A percentile compares a stretch with the other conserved stretches of the same genome.
phyloP scores from a whole-genome alignment of 2,329 filamentous ascomycete genomes.

The Huntiella moniliformis region DNA sequence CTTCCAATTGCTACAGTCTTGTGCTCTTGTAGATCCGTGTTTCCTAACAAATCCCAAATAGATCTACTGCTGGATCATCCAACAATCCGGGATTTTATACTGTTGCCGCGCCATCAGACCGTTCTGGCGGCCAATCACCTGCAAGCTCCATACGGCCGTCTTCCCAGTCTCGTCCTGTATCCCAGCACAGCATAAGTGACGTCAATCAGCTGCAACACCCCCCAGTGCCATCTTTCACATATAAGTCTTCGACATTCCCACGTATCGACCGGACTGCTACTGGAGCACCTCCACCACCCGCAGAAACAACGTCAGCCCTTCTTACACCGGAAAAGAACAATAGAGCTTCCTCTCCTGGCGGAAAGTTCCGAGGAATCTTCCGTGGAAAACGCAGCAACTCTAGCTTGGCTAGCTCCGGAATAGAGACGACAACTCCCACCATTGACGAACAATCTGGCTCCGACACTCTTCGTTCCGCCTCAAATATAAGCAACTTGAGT shows the following conservation, averaged over 20 bases:
- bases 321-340: constrained; percentile 24
- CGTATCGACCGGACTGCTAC: constrained; percentile 5
- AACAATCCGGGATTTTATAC: constrained; percentile 6
- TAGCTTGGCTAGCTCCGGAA: constrained; percentile 16
- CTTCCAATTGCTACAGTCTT: constrained; percentile 11
- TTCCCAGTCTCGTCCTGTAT: constrained; percentile 6
- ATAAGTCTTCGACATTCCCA: constrained; percentile 8
- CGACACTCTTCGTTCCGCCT: not conserved
- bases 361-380: constrained; percentile 56
- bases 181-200: not conserved
- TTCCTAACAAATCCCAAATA: constrained; percentile 11
- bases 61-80: constrained; percentile 4
- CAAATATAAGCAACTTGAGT: not conserved
- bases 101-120: constrained; percentile 7
- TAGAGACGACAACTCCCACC: too few species aligned
- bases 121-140: constrained; percentile 4
- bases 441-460: not conserved
- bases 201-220: not conserved
- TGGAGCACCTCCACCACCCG: not conserved
- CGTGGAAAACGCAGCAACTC: constrained; percentile 30
- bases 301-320: constrained; percentile 14
- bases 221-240: constrained; percentile 4
- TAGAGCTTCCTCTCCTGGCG: constrained; percentile 49
- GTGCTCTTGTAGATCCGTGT: constrained; percentile 12
- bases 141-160: not conserved